Evolutionary conservation across 768 basidiomycete species (phyloP).

Genomic region (Lentinus brumalis): DNA sequence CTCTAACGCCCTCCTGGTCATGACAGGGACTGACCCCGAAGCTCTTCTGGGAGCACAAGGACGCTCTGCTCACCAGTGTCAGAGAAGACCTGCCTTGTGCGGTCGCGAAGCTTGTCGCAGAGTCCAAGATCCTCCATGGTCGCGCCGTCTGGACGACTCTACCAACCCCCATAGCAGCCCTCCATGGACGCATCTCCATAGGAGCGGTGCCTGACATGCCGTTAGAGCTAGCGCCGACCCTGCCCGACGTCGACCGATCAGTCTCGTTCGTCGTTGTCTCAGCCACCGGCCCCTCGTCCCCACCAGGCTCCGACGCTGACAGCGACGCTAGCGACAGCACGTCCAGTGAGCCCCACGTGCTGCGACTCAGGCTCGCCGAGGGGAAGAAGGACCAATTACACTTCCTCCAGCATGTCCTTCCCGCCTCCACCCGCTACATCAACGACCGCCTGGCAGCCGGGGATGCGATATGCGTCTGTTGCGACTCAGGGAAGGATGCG

Average conservation of each 20-base stretch:
- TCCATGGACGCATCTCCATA: slow-evolving; percentile 46
- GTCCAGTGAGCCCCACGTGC: slow-evolving; percentile 1
- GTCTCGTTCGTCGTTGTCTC: slow-evolving; percentile 36
- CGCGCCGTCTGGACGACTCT: slow-evolving; percentile 12
- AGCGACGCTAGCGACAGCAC: not conserved
- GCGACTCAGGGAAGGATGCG: slow-evolving; percentile 59
- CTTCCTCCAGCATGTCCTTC: slow-evolving; percentile 47
- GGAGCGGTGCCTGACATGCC: slow-evolving; percentile 36
- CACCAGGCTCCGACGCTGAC: not conserved
- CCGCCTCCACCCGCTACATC: slow-evolving; percentile 51
- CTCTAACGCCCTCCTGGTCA: too few relatives aligned
- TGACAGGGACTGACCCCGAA: slow-evolving; percentile 71
- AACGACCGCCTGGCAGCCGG: slow-evolving; percentile 38
- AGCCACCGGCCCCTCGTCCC: not conserved
- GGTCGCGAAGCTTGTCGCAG: slow-evolving; percentile 33
- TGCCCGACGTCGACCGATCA: slow-evolving; percentile 1
- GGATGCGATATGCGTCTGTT: slow-evolving; percentile 49
- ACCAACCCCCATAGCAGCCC: slow-evolving; percentile 36
- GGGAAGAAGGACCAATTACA: slow-evolving; percentile 28
- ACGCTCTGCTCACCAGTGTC: slow-evolving; percentile 46
- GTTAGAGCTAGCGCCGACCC: slow-evolving; percentile 1
- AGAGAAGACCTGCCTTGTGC: slow-evolving; percentile 53
- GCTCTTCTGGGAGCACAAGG: slow-evolving; percentile 67
- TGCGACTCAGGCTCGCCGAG: slow-evolving; percentile 23
- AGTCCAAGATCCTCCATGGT: not conserved